These are phyloP conservation scores for Cystobasidium tubakii DNA, from an alignment of 768 basidiomycete genomes.

Conservation along the genomic window DNA sequence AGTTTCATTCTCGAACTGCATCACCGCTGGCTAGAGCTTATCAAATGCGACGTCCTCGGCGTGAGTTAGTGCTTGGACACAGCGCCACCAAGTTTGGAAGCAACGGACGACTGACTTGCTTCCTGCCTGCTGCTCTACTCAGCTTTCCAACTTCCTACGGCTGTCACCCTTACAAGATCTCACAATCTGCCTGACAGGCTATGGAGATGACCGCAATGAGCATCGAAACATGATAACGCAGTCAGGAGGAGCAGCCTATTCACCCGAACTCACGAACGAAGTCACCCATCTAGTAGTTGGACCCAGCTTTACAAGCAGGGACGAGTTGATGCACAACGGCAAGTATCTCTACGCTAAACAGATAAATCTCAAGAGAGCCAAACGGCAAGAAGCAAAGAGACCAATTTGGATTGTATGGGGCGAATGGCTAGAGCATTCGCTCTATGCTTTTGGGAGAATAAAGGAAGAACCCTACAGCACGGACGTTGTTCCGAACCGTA, in stretches of 20 bases:
- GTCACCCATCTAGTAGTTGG: conserved; percentile 31
- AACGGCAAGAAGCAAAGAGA: background rate
- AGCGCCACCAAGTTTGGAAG: background rate
- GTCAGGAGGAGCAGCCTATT: conserved; percentile 28
- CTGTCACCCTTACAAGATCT: conserved; percentile 10
- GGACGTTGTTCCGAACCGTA: background rate
- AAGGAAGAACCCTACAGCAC: conserved; percentile 13
- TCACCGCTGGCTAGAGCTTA: background rate
- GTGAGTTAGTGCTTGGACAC: conserved; percentile 4
- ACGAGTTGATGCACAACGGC: background rate
- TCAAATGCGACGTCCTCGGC: background rate
- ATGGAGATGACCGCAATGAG: background rate
- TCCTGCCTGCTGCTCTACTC: background rate
- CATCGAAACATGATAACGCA: conserved; percentile 5
- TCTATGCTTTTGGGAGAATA: conserved; percentile 13
- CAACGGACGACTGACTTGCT: background rate
- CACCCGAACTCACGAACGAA: background rate
- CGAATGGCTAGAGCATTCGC: conserved; percentile 35
- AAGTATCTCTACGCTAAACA: conserved; percentile 16
- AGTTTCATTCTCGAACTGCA: conserved; percentile 19
- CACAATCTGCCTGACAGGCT: conserved; percentile 34
- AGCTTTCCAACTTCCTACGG: conserved; percentile 15
- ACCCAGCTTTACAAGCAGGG: background rate
- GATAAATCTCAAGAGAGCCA: conserved; percentile 9
- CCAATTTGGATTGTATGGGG: conserved; percentile 24